phyloP scores from a whole-genome alignment of 257 asterid species.

The Salvia rosmarinus region DNA sequence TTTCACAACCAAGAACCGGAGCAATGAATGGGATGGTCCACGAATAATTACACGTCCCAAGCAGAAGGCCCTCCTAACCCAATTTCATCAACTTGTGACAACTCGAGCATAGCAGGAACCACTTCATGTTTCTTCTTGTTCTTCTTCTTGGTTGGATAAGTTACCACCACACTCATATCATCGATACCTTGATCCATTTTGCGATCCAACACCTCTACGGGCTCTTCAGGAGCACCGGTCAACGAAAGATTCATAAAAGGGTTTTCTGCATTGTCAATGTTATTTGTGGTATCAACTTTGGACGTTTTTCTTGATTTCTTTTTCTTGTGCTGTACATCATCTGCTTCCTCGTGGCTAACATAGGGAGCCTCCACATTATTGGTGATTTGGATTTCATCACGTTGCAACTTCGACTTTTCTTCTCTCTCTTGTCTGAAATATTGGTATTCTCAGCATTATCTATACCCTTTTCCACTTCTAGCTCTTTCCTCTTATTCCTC shows the following conservation, averaged over 20 bases:
- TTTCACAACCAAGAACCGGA: not conserved
- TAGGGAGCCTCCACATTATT: conserved; percentile 25
- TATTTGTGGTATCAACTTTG: conserved; percentile 39
- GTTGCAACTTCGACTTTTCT: conserved; percentile 42
- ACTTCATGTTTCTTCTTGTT: conserved; percentile 42
- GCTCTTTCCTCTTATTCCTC: conserved; percentile 42
- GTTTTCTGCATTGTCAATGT: conserved; percentile 63
- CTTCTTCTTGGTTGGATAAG: conserved; percentile 46
- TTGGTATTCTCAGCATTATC: conserved; percentile 29
- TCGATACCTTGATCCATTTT: conserved; percentile 34
- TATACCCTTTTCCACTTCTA: conserved; percentile 31
- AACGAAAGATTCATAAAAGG: conserved; percentile 60
- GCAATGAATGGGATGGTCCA: not conserved
- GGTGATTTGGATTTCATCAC: conserved; percentile 31
- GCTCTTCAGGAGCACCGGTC: conserved; percentile 29
- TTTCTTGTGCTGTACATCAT: conserved; percentile 50
- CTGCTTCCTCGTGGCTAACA: conserved; percentile 29
- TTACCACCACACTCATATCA: conserved; percentile 45
- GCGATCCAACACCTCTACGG: conserved; percentile 12
- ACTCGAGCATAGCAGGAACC: conserved; percentile 45
- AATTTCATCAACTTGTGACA: conserved; percentile 51
- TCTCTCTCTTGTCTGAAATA: conserved; percentile 38
- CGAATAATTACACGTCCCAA: conserved; percentile 51
- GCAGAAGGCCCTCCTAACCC: conserved; percentile 87
- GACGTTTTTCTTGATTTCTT: conserved; percentile 44